These are phyloP conservation scores for Sparassis latifolia DNA, from an alignment of 1,284 basidiomycete species.

Conservation along the genomic window DNA sequence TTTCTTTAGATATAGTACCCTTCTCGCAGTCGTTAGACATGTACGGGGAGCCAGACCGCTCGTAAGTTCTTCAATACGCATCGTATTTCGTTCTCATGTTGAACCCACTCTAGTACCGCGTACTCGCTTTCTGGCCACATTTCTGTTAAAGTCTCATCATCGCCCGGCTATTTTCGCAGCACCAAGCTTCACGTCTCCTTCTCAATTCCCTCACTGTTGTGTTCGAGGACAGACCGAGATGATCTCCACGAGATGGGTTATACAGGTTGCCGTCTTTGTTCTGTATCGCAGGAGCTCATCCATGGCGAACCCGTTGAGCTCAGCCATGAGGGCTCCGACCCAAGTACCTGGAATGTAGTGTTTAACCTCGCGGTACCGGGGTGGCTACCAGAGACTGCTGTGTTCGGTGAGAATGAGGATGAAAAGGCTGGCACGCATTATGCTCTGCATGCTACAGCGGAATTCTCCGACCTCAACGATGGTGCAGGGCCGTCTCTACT, in stretches of 20 bases:
- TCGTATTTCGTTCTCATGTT: not conserved
- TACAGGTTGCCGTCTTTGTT: conserved; percentile 54
- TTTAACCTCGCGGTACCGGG: conserved; percentile 72
- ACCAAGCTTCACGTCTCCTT: conserved; percentile 40
- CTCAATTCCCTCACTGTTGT: conserved; percentile 63
- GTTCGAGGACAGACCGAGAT: conserved; percentile 73
- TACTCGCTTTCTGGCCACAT: conserved; percentile 77
- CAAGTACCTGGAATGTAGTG: conserved; percentile 61
- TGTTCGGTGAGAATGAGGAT: conserved; percentile 38
- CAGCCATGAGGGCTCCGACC: conserved; percentile 47
- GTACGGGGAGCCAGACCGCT: conserved; percentile 58
- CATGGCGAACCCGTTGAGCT: conserved; percentile 48
- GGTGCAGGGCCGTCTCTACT: conserved; percentile 36
- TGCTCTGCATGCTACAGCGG: conserved; percentile 60
- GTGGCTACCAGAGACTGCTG: conserved; percentile 62
- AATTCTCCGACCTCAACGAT: conserved; percentile 42
- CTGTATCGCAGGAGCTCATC: conserved; percentile 56
- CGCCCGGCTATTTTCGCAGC: conserved; percentile 41
- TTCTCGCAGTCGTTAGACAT: conserved; percentile 39
- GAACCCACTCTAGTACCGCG: conserved; percentile 36
- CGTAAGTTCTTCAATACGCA: conserved; percentile 37
- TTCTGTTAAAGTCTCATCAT: conserved; percentile 46
- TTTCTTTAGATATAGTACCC: conserved; percentile 56
- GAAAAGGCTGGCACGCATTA: conserved; percentile 50
- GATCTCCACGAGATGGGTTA: conserved; percentile 55